Base-by-base conservation (phyloP, 805 yeast genomes). In the Ogataea minuta region DNA sequence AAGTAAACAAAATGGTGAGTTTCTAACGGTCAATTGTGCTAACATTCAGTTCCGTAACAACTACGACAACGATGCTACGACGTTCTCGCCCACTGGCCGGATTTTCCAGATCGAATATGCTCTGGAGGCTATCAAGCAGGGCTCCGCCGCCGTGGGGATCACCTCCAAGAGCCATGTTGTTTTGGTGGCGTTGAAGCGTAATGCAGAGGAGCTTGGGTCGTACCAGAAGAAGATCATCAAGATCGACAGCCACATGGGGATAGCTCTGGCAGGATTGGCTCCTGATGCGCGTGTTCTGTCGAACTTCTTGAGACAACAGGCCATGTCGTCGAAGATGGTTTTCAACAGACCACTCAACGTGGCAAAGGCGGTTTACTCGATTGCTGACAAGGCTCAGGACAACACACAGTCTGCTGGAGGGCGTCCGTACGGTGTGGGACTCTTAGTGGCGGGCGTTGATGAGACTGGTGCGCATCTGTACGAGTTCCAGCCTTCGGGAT, bases 371-470 rank as follows among this genome's bases (percentile, higher is more conserved):
- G 96, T 88, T 11, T 71, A 78, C 52, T 68, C 89, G 40, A 78
- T 93, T 56, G 96, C 96, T 19, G 96, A 91, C 63, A 93, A 93
- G 70, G 99, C 99, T 0, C 99, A 93, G 66, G 81, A 79, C 52
- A 91, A 93, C 67, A 93, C 99, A 28, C 98, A 93, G 67, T 80
- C 86, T 44, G 89, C 93, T 56, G 98, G 98, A 6, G 84, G 91
- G 9, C 81, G 99, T 64, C 99, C 99, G 8, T 93, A 93, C 59
- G 99, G 99, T 49, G 99, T 93, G 15, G 99, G 99, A 3, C 71
- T 93, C 48, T 69, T 93, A 43, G 77, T 93, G 33, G 81, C 86
- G 11, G 99, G 99, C 13, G 76, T 78, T 62, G 99, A 93, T 61
- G 95, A 86, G 59, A 76, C 88, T 21, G 99, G 99, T 10, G 84